phyloP scores from a whole-genome alignment of 2,329 filamentous ascomycete species.

The Teratosphaeria gauchensis region DNA sequence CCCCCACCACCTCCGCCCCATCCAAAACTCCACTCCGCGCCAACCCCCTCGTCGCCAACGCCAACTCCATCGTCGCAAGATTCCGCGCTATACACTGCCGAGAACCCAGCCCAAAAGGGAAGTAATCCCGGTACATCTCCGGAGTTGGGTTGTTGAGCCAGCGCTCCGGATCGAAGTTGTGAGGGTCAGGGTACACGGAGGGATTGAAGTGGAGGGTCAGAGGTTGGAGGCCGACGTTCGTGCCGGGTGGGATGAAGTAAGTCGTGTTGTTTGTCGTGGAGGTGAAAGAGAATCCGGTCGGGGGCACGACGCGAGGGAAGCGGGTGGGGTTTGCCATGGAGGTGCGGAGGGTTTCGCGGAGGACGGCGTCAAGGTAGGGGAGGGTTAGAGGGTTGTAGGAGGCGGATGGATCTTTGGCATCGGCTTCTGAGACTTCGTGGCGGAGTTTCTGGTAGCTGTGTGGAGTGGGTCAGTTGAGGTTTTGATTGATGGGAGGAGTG shows the following conservation, averaged over 20 bases:
- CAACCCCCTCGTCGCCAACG: conserved; percentile 33
- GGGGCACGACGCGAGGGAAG: conserved; percentile 40
- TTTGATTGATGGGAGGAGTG: background rate
- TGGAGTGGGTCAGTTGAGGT: background rate
- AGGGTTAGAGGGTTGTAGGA: conserved; percentile 27
- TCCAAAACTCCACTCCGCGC: conserved; percentile 35
- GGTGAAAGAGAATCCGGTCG: conserved; percentile 27
- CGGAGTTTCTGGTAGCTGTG: conserved; percentile 27
- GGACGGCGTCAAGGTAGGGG: conserved; percentile 39
- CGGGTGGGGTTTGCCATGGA: conserved; percentile 44
- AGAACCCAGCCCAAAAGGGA: conserved; percentile 42
- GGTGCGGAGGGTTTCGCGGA: conserved; percentile 43
- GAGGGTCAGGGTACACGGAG: conserved; percentile 34
- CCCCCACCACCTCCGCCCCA: conserved; percentile 32
- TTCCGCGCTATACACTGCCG: conserved; percentile 44
- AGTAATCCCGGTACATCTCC: conserved; percentile 35
- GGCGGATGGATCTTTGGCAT: conserved; percentile 11
- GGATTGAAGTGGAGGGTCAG: conserved; percentile 40
- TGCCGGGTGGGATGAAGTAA: conserved; percentile 29
- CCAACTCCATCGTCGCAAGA: conserved; percentile 37
- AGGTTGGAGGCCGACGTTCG: conserved; percentile 37
- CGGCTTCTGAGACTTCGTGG: conserved; percentile 24
- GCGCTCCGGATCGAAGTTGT: conserved; percentile 38
- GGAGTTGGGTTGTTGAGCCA: conserved; percentile 32
- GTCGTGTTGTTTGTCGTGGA: conserved; percentile 8